phyloP scores from a whole-genome alignment of 768 basidiomycete genomes.

The Termitomyces eurrhizus region DNA sequence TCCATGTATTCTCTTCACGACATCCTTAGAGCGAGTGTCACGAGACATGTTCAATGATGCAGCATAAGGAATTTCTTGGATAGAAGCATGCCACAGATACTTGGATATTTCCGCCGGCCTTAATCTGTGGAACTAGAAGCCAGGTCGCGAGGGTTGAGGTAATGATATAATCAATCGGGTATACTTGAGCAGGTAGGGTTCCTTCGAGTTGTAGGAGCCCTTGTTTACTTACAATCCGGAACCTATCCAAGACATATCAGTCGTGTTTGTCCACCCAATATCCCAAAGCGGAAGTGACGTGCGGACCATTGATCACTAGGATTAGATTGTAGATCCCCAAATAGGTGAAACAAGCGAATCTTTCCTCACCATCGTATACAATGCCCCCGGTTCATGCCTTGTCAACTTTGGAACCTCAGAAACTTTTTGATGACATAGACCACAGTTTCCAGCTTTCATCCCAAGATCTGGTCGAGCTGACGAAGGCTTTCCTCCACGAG shows the following conservation, averaged over 20 bases:
- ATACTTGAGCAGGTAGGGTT: neutral
- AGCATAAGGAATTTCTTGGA: neutral
- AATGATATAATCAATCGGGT: neutral
- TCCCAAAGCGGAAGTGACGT: conserved; percentile 35
- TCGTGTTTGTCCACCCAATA: neutral
- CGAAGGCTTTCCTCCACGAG: conserved; percentile 77
- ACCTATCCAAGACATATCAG: neutral
- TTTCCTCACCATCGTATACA: conserved; percentile 16
- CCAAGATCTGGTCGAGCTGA: conserved; percentile 62
- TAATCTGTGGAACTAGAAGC: neutral
- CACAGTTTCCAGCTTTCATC: conserved; percentile 66
- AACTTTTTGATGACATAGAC: conserved; percentile 61
- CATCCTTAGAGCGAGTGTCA: neutral
- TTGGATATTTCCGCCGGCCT: neutral
- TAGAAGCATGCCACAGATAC: neutral
- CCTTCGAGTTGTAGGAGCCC: neutral
- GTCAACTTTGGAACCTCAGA: conserved; percentile 39
- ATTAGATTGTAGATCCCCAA: neutral
- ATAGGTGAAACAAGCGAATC: neutral
- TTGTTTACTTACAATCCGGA: neutral
- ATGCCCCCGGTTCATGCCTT: conserved; percentile 44
- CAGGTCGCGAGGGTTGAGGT: neutral
- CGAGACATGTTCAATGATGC: neutral
- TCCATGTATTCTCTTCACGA: neutral
- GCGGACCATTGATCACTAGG: conserved; percentile 3